These are phyloP conservation scores for Berkeleyomyces rouxiae DNA, from an alignment of 2,329 filamentous ascomycete species.

Conservation along the genomic window DNA sequence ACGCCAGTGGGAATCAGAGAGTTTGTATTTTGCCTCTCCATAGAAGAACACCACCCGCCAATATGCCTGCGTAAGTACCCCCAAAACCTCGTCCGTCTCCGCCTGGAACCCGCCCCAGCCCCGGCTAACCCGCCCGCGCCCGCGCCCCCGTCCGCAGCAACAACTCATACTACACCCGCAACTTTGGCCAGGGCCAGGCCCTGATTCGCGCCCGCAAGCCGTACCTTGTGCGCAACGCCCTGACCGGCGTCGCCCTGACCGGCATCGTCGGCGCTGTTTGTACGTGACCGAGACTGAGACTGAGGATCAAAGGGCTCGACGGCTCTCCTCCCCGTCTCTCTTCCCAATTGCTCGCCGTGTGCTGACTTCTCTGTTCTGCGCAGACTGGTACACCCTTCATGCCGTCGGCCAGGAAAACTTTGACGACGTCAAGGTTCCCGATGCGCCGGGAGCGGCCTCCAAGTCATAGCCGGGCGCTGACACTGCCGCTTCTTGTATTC, in stretches of 20 bases:
- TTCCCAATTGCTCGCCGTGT: background rate
- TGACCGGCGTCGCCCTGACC: slow-evolving; percentile 62
- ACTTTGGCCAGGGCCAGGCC: slow-evolving; percentile 70
- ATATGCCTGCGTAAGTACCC: slow-evolving; percentile 11
- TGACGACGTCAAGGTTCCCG: slow-evolving; percentile 82
- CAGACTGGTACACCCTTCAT: slow-evolving; percentile 49
- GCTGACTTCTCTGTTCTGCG: background rate
- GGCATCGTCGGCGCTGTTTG: slow-evolving; percentile 71
- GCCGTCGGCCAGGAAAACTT: slow-evolving; percentile 95
- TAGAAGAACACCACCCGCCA: background rate
- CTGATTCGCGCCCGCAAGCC: slow-evolving; percentile 83
- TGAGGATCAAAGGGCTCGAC: background rate
- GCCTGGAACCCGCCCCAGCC: background rate
- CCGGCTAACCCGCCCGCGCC: background rate
- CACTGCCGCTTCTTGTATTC: background rate
- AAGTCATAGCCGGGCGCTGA: slow-evolving; percentile 23
- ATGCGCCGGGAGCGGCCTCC: slow-evolving; percentile 32
- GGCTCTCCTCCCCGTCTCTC: background rate
- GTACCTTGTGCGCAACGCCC: slow-evolving; percentile 76
- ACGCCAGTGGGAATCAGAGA: too few species aligned
- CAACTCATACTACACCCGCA: slow-evolving; percentile 64
- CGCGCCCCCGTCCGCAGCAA: background rate
- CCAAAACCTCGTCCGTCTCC: background rate
- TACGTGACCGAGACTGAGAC: slow-evolving; percentile 32
- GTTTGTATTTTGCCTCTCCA: background rate